phyloP scores from a whole-genome alignment of 2,329 filamentous ascomycete species.

The Beauveria pseudobassiana region DNA sequence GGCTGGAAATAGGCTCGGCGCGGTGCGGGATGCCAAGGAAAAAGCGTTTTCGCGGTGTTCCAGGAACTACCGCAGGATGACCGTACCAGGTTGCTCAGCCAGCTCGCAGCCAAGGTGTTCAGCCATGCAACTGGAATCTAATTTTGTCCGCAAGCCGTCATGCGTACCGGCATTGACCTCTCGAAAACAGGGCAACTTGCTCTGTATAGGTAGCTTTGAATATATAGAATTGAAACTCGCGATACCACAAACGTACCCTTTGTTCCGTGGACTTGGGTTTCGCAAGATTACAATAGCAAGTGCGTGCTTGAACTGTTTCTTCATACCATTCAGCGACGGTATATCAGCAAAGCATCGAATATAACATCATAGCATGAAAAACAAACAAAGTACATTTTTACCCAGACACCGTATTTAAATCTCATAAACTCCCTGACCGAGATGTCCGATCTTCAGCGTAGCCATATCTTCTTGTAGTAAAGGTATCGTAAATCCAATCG shows the following conservation, averaged over 20 bases:
- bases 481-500: slow-evolving; percentile 19
- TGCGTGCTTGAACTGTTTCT: too few relatives aligned
- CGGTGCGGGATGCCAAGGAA: slow-evolving; percentile 82
- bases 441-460: slow-evolving; percentile 15
- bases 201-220: not conserved
- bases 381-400: slow-evolving; percentile 12
- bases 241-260: not conserved
- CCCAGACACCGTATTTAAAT: slow-evolving; percentile 12
- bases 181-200: not conserved
- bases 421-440: slow-evolving; percentile 12
- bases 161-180: too few relatives aligned
- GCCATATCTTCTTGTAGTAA: slow-evolving; percentile 17
- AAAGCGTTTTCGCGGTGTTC: slow-evolving; percentile 91
- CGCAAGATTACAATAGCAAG: too few relatives aligned
- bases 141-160: not conserved
- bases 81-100: slow-evolving; percentile 70
- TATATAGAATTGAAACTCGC: slow-evolving; percentile 3
- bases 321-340: too few relatives aligned
- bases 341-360: not conserved
- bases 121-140: slow-evolving; percentile 62
- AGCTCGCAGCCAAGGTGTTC: slow-evolving; percentile 81
- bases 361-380: not conserved
- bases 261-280: not conserved
- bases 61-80: slow-evolving; percentile 80
- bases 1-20: slow-evolving; percentile 85